Evolutionary conservation across 495 filamentous ascomycete genomes (phyloP).

Genomic region (Lasiosphaeria ovina): DNA sequence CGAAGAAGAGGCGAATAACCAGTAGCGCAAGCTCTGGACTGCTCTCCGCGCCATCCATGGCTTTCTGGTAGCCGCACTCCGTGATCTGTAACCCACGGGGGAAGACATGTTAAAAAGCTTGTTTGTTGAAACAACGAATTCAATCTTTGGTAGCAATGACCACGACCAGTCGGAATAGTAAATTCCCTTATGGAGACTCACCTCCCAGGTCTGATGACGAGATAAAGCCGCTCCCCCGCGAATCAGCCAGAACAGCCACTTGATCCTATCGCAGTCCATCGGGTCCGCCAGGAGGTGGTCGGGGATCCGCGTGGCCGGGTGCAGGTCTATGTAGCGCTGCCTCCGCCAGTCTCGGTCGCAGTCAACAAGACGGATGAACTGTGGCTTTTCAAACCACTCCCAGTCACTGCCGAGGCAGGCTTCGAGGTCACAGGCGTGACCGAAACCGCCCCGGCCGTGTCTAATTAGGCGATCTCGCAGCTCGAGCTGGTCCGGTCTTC

Average conservation of each 20-base stretch:
- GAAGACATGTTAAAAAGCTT: no score
- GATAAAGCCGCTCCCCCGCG: conserved; percentile 28
- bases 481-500: conserved; percentile 1
- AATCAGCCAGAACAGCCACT: conserved; percentile 40
- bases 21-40: no score
- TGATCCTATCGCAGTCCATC: conserved; percentile 22
- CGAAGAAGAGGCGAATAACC: no score
- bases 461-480: background rate
- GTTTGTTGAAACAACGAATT: no score
- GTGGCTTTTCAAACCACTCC: conserved; percentile 7
- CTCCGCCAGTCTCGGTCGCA: background rate
- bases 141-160: no score
- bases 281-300: conserved; percentile 31
- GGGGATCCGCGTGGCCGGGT: conserved; percentile 32
- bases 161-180: no score
- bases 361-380: background rate
- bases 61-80: no score
- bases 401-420: conserved; percentile 20
- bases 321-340: conserved; percentile 25
- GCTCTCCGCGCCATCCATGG: no score
- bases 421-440: background rate
- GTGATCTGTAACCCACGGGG: no score
- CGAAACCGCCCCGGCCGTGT: background rate
- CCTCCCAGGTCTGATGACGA: conserved; percentile 31
- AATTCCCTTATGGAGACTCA: no score